These are phyloP conservation scores for Balamuthia mandrillaris DNA, from an alignment of 208 protist genomes.

Conservation along the genomic window DNA sequence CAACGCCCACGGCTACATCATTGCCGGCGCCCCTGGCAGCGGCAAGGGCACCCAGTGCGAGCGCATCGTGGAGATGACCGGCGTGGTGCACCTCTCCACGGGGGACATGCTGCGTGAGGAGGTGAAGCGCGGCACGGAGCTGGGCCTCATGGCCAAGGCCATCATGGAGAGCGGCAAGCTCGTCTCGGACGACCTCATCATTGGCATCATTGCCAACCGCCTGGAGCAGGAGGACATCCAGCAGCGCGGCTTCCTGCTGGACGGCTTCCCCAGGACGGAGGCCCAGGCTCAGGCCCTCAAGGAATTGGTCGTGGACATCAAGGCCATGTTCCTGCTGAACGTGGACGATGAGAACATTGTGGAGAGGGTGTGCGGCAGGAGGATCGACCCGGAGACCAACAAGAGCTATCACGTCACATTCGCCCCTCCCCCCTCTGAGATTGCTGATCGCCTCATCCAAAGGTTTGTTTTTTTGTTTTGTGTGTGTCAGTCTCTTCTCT, in stretches of 20 bases:
- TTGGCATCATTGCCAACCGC: conserved; percentile 66
- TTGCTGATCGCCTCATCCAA: too few species aligned
- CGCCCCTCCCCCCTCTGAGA: conserved; percentile 15
- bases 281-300: conserved; percentile 70
- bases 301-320: too few species aligned
- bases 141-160: conserved; percentile 64
- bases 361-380: conserved; percentile 62
- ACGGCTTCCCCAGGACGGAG: conserved; percentile 74
- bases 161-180: conserved; percentile 68
- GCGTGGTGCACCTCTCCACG: conserved; percentile 67
- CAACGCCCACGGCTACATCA: conserved; percentile 40
- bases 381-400: conserved; percentile 40
- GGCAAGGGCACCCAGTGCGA: conserved; percentile 73
- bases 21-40: conserved; percentile 68
- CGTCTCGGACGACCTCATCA: conserved; percentile 68
- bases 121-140: conserved; percentile 43
- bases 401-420: conserved; percentile 54
- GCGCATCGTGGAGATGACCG: conserved; percentile 51
- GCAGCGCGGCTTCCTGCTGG: conserved; percentile 67
- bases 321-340: too few species aligned
- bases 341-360: conserved; percentile 65
- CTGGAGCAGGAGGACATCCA: conserved; percentile 28
- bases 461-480: not conserved
- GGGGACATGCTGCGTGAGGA: conserved; percentile 74
- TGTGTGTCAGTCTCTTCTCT: not conserved